Percentiles rank a stretch among this genome's conserved stretches.
Evolutionary conservation across 1,139 yeast genomes (phyloP).

Genomic region (Scheffersomyces quercinus): DNA sequence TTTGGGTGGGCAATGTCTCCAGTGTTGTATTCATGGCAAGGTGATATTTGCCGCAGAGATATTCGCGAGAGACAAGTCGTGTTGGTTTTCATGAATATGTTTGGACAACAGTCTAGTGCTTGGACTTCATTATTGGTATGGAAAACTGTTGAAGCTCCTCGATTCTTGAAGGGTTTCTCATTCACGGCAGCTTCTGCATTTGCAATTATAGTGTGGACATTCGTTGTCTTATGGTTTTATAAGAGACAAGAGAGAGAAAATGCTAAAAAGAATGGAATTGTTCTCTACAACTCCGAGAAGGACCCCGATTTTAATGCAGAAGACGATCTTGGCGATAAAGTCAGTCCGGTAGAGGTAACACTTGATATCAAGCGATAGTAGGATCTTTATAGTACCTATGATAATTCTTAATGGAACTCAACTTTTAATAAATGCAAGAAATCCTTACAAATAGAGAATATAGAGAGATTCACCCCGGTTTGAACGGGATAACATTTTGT

Average conservation of each 20-base stretch:
- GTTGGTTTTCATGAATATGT: conserved; percentile 34
- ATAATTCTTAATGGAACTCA: too few relatives aligned
- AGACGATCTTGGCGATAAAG: too few relatives aligned
- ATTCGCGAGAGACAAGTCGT: conserved; percentile 36
- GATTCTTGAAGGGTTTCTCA: conserved; percentile 40
- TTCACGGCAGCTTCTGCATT: conserved; percentile 31
- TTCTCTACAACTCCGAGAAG: conserved; percentile 7
- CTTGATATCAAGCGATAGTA: too few relatives aligned
- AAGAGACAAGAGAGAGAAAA: conserved; percentile 55
- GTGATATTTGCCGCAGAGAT: conserved; percentile 36
- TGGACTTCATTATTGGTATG: conserved; percentile 24
- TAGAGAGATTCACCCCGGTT: too few relatives aligned
- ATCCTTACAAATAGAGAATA: too few relatives aligned
- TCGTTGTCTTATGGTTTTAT: conserved; percentile 55
- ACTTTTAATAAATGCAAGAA: too few relatives aligned
- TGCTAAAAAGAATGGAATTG: conserved; percentile 48
- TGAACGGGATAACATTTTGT: too few relatives aligned
- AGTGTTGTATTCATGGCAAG: conserved; percentile 22
- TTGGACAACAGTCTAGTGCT: conserved; percentile 39
- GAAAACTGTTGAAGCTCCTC: conserved; percentile 40
- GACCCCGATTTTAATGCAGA: too few relatives aligned
- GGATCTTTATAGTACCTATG: too few relatives aligned
- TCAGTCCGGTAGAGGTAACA: too few relatives aligned
- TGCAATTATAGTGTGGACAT: conserved; percentile 52
- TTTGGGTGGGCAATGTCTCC: conserved; percentile 24